These are phyloP conservation scores for Pyrenochaeta sp. DNA, from an alignment of 2,329 filamentous ascomycete genomes.

Conservation along the genomic window DNA sequence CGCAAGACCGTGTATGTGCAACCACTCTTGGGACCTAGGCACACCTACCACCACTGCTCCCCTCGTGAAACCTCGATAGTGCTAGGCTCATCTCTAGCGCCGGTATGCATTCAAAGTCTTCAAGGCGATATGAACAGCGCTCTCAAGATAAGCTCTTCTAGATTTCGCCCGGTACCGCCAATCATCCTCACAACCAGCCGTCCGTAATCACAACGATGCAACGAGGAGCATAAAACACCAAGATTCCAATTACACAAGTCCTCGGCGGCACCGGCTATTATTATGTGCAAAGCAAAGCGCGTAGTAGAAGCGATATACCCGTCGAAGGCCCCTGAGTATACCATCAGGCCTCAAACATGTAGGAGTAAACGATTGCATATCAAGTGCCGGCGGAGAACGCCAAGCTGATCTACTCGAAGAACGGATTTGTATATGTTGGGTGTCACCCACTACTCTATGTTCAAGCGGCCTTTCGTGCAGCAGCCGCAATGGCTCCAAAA, in stretches of 20 bases:
- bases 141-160: too few relatives aligned
- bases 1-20: too few relatives aligned
- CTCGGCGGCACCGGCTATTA: slow-evolving; percentile 6
- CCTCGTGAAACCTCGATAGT: too few relatives aligned
- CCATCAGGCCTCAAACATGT: background rate
- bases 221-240: slow-evolving; percentile 29
- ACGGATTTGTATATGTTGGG: too few relatives aligned
- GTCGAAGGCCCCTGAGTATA: background rate
- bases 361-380: slow-evolving; percentile 11
- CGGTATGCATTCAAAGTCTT: too few relatives aligned
- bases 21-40: too few relatives aligned
- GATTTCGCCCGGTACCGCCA: too few relatives aligned
- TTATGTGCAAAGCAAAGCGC: background rate
- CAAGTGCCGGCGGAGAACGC: slow-evolving; percentile 17
- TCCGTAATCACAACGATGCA: slow-evolving; percentile 18
- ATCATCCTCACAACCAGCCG: too few relatives aligned
- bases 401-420: too few relatives aligned
- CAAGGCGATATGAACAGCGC: too few relatives aligned
- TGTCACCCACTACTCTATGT: slow-evolving; percentile 6
- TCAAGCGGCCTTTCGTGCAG: slow-evolving; percentile 10
- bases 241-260: slow-evolving; percentile 5
- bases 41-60: too few relatives aligned
- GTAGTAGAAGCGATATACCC: slow-evolving; percentile 5
- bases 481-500: background rate
- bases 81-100: too few relatives aligned